Evolutionary conservation across 805 yeast species (phyloP), one percentile per base, ranked within the genome.

Genomic region (Millerago galiae): DNA sequence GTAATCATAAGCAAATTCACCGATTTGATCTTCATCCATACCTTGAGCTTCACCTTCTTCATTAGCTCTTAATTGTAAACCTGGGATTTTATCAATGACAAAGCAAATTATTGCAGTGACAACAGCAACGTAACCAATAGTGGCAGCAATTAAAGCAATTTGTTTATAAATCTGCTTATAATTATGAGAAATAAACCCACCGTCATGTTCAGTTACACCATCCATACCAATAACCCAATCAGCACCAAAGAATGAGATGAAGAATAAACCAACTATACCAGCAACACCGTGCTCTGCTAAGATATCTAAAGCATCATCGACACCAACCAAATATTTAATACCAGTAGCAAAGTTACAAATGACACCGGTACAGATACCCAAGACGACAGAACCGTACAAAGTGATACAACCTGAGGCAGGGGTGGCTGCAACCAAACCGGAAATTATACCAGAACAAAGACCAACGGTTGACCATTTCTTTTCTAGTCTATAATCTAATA

Each of bases 251-350:
- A 91, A 59, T 0, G 86, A 96, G 59, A 88, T 89, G 68, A 88
- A 89, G n/a, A 91, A 44, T 37, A 90, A 71, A 0, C 99, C 98
- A 36, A 91, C 73, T 37, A 90, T 74, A 27, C 99, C 99, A 0
- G 97, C 98, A 54, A 91, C 74, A 38, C 96, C 98, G 81, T 91
- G 99, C 77, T 91, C 98, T n/a, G 98, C 98, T 60, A 91, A 74
- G 40, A 89, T 80, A 82, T 93, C 98, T 54, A 93, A 68, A 2
- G 96, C 81, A 66, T 91, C 99, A 62, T 93, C 98, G 40, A 91
- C 89, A 45, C 75, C 74, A 37, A 84, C 67, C 49, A 86, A 65
- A 59, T 83, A 86, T 65, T 91, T 91, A 61, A 91, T 67, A 56
- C 88, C 85, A 37, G 97, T 91, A 43, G 95, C 70, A 57, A 85